These are phyloP conservation scores for Daldinia childiae DNA, from an alignment of 495 filamentous ascomycete genomes.

Conservation along the genomic window DNA sequence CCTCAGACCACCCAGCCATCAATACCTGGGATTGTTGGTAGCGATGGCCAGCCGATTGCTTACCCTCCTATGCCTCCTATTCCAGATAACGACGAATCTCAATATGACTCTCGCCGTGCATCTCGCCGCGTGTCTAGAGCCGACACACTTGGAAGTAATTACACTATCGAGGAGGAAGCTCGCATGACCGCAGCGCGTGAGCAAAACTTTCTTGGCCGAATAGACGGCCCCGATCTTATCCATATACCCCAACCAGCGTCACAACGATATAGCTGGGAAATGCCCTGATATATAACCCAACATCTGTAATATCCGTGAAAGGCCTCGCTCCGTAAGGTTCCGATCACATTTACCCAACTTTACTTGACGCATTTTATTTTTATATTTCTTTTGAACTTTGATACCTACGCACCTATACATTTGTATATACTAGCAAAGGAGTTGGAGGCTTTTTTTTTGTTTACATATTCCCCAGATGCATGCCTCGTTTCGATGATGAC, in stretches of 20 bases:
- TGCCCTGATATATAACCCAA: slow-evolving; percentile 38
- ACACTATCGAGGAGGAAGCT: slow-evolving; percentile 60
- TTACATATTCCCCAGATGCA: slow-evolving; percentile 18
- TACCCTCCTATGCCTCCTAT: slow-evolving; percentile 36
- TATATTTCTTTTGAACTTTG: slow-evolving; percentile 8
- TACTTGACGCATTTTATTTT: slow-evolving; percentile 38
- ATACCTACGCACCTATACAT: slow-evolving; percentile 3
- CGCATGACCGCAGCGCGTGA: slow-evolving; percentile 49
- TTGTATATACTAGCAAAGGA: slow-evolving; percentile 41
- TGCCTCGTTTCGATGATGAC: slow-evolving; percentile 11
- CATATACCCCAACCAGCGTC: slow-evolving; percentile 62
- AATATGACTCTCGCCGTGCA: slow-evolving; percentile 6
- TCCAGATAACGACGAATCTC: slow-evolving; percentile 20
- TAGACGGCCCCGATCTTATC: slow-evolving; percentile 55
- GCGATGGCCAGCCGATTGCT: slow-evolving; percentile 43
- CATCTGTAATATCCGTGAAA: not conserved
- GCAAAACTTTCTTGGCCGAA: slow-evolving; percentile 24
- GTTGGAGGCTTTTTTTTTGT: slow-evolving; percentile 40
- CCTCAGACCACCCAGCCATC: slow-evolving; percentile 23
- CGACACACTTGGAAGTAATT: slow-evolving; percentile 62
- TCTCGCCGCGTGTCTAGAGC: slow-evolving; percentile 48
- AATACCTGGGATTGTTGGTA: slow-evolving; percentile 51
- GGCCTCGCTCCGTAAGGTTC: not conserved
- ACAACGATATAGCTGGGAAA: slow-evolving; percentile 63
- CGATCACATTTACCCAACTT: slow-evolving; percentile 20